Conservation (phyloP, 495 filamentous ascomycete species). For the Chaetomium tenue region DNA sequence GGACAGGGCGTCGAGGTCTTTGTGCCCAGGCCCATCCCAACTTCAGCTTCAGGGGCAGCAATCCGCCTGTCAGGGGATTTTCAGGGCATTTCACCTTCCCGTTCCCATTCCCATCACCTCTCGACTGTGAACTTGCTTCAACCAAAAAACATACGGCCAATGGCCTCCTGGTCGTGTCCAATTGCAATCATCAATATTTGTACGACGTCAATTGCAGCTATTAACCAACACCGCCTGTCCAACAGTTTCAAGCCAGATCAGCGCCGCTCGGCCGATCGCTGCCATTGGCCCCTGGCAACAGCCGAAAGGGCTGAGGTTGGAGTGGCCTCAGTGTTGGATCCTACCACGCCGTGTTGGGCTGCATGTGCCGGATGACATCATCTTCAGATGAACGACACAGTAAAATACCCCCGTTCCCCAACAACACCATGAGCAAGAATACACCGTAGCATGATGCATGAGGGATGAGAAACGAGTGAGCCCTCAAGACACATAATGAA, state of each 20-base stretch:
- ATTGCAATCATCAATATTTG: not conserved
- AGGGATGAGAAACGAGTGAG: not conserved
- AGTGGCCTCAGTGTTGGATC: not conserved
- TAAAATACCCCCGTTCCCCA: constrained; percentile 12
- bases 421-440: not conserved
- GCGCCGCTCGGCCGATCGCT: constrained; percentile 1
- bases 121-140: not conserved
- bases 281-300: constrained; percentile 2
- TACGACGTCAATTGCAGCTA: too few relatives aligned
- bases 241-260: constrained; percentile 4
- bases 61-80: not conserved
- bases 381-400: constrained; percentile 11
- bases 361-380: constrained; percentile 30
- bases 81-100: not conserved
- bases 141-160: not conserved
- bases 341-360: constrained; percentile 10
- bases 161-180: not conserved
- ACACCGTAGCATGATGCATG: not conserved
- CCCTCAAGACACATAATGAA: constrained; percentile 50
- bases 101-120: not conserved
- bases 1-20: not conserved
- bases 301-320: constrained; percentile 9
- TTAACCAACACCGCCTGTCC: not conserved
- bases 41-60: constrained; percentile 4
- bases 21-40: not conserved